phyloP scores from a whole-genome alignment of 2,329 filamentous ascomycete species.

The Epichloe elymi region DNA sequence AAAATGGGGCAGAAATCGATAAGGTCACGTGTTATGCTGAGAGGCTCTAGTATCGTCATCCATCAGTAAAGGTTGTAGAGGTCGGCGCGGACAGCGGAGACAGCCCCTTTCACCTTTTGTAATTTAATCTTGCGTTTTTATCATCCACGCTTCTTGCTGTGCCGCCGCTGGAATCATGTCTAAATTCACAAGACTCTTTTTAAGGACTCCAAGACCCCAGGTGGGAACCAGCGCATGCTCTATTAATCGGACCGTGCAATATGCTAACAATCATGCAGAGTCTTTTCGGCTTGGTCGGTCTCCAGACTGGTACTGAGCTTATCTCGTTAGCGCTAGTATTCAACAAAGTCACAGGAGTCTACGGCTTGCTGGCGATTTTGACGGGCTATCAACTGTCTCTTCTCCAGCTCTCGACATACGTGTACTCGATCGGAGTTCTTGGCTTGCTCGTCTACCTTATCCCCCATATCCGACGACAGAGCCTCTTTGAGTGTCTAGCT shows the following conservation, averaged over 20 bases:
- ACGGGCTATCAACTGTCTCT: constrained; percentile 75
- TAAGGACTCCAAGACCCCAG: constrained; percentile 27
- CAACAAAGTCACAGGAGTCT: constrained; percentile 86
- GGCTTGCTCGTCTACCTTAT: constrained; percentile 55
- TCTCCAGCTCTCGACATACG: constrained; percentile 80
- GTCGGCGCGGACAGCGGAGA: neutral
- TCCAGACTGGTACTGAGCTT: constrained; percentile 75
- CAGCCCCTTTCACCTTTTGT: neutral
- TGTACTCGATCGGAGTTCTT: constrained; percentile 69
- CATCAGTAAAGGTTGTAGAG: too few species aligned
- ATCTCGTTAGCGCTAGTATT: constrained; percentile 73
- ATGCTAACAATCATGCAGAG: constrained; percentile 37
- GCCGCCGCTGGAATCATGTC: constrained; percentile 16
- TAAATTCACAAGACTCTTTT: constrained; percentile 22
- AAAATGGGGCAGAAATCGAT: too few species aligned
- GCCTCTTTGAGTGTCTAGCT: constrained; percentile 64
- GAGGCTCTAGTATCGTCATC: too few species aligned
- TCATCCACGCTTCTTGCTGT: neutral
- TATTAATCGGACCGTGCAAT: neutral
- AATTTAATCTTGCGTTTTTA: neutral
- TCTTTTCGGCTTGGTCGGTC: constrained; percentile 74
- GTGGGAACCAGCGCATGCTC: constrained; percentile 14
- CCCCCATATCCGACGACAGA: constrained; percentile 67
- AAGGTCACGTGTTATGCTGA: too few species aligned
- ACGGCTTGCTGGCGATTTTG: constrained; percentile 76